Evolutionary conservation across 192 early-diverging fungal genomes (phyloP).

Genomic region (Coemansia asiatica): DNA sequence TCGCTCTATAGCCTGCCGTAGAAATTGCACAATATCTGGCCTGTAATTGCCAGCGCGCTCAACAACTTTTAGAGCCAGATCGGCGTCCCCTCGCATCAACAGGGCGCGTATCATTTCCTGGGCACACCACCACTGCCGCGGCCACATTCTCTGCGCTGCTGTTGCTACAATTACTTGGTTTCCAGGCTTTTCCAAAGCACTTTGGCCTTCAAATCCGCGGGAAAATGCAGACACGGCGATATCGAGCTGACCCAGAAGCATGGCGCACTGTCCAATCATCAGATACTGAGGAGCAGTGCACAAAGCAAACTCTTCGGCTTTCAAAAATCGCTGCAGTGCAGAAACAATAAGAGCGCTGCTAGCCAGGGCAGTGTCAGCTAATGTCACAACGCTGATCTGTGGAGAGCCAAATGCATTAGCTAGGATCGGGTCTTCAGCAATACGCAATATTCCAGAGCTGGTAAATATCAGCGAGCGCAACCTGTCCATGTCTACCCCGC

Average conservation of each 20-base stretch:
- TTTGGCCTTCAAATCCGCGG: slow-evolving; percentile 5
- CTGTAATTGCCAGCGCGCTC: neutral
- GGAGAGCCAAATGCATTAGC: neutral
- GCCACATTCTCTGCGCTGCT: slow-evolving; percentile 16
- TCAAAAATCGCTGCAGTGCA: slow-evolving; percentile 14
- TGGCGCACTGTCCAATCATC: slow-evolving; percentile 33
- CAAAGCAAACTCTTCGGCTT: slow-evolving; percentile 19
- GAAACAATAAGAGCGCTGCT: neutral
- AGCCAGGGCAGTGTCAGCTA: neutral
- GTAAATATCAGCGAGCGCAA: slow-evolving; percentile 32
- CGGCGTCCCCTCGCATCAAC: slow-evolving; percentile 36
- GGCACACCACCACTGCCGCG: slow-evolving; percentile 42
- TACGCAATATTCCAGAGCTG: slow-evolving; percentile 13
- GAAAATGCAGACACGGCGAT: slow-evolving; percentile 27
- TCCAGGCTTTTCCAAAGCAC: too few relatives aligned
- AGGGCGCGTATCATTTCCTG: slow-evolving; percentile 25
- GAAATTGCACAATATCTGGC: slow-evolving; percentile 5
- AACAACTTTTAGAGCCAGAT: slow-evolving; percentile 14
- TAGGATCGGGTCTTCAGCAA: neutral
- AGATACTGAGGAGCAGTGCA: slow-evolving; percentile 18
- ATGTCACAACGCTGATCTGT: neutral
- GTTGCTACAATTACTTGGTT: neutral
- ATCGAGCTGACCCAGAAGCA: slow-evolving; percentile 31
- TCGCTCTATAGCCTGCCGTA: neutral
- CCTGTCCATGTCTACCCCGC: slow-evolving; percentile 31